Evolutionary conservation across 2,329 filamentous ascomycete genomes (phyloP), one percentile per base, ranked within the genome.

Genomic region (Aspergillus calidoustus): DNA sequence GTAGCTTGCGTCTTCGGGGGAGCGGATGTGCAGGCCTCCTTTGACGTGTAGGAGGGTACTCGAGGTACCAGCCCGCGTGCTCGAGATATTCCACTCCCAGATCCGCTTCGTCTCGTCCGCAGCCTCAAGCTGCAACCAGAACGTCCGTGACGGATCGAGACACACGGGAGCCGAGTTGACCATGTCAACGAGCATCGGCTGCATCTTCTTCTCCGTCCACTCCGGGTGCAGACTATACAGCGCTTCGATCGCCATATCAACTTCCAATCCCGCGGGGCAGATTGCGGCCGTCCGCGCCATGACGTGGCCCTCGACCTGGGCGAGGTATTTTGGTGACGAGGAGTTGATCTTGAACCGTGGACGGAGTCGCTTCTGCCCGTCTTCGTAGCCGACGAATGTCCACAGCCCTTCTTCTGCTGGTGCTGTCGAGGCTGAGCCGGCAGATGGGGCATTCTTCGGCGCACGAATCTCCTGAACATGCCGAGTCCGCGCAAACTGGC

Each of bases 271-370:
- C 0, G 71, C 76, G 0, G 82, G 81, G 34, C 69, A 73, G 11
- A 79, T 76, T 1, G 79, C 71, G 0, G 77, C 79, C 0, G 77
- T 76, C 34, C 75, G 60, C 0, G 74, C 76, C 48, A 81, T 78
- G 2, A 78, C 47, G 60, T 84, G 81, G 7, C 75, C 76, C 0
- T 67, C 58, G 0, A 83, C 52, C 3, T 78, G 59, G 0, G 64
- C 31, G 23, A 76, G 52, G 64, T 78, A 84, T 38, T 75, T 68
- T 0, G 72, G 57, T 0, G 64, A 70, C 3, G 43, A 59, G 0
- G 79, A 80, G 62, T 82, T 80, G 69, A 84, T 71, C 0, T 72
- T 72, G 73, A 84, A 84, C 0, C 74, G 69, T 1, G 62, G 77
- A 1, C 65, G 57, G 13, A 41, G 11, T 4, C 34, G 9, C 34